phyloP scores from a whole-genome alignment of 2,329 filamentous ascomycete species.

The Orbilia brochopaga region DNA sequence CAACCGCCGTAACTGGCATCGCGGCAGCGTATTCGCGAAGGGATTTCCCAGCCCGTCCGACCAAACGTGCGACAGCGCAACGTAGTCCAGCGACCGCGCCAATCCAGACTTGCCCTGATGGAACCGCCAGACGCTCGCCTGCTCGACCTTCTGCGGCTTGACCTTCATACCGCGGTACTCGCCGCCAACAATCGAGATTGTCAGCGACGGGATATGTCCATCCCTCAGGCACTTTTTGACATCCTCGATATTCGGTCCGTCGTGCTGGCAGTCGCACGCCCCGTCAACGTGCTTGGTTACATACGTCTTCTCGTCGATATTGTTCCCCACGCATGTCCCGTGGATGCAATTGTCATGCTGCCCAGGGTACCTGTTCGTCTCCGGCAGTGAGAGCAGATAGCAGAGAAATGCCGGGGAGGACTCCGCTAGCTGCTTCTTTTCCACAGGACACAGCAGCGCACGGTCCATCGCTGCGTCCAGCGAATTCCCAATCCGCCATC shows the following conservation, averaged over 20 bases:
- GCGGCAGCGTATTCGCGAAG: constrained; percentile 43
- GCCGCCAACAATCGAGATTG: constrained; percentile 31
- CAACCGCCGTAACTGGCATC: constrained; percentile 47
- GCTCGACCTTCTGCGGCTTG: constrained; percentile 33
- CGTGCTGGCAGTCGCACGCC: constrained; percentile 29
- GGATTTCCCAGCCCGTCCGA: constrained; percentile 53
- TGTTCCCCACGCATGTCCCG: constrained; percentile 38
- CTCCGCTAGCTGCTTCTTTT: constrained; percentile 21
- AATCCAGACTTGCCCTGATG: constrained; percentile 34
- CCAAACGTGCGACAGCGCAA: constrained; percentile 53
- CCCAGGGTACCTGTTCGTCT: constrained; percentile 27
- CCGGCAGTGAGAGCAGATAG: constrained; percentile 39
- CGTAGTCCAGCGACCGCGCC: constrained; percentile 46
- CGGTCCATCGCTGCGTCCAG: constrained; percentile 43
- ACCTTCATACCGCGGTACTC: constrained; percentile 40
- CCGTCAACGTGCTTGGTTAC: constrained; percentile 40
- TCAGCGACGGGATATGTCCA: constrained; percentile 35
- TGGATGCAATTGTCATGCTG: constrained; percentile 27
- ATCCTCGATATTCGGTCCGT: constrained; percentile 45
- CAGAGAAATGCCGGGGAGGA: constrained; percentile 31
- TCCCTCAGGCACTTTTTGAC: constrained; percentile 38
- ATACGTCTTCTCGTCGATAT: constrained; percentile 40
- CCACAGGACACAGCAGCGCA: constrained; percentile 36
- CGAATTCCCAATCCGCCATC: constrained; percentile 20
- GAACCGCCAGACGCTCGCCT: constrained; percentile 29